Base-by-base conservation (phyloP, 306 rosid species). In the Cucurbita ficifolia region DNA sequence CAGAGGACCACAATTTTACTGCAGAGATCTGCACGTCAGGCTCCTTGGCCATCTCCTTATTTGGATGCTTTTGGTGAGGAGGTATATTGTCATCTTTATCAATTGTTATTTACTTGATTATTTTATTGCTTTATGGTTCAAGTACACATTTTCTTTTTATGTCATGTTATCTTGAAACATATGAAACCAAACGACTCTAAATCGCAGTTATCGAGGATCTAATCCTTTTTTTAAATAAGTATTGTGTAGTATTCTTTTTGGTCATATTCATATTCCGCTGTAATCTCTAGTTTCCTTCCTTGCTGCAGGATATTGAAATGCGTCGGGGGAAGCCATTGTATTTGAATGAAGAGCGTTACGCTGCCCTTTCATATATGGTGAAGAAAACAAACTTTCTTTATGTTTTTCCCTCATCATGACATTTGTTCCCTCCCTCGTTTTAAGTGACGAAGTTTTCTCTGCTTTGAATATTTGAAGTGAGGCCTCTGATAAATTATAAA, bases 11-110 rank as follows among this genome's bases (percentile, higher is more conserved):
- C 96, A 42, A 91, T 91, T 79, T 86, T 89, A 11, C 80, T 95
- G 48, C 99, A 85, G 82, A 84, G 99, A 82, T 85, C 96, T 39
- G 99, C 96, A 33, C 99, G 99, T 38, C 97, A 83, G 83, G 91
- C 99, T 75, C 96, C 90, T 18, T 95, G 99, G 99, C 96, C 92
- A 68, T 95, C 99, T 73, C 97, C 88, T 46, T 95, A 91, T 81
- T 84, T 95, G 87, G 99, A 95, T 84, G 84, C 84, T 77, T 95
- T 89, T 84, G 99, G 99, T 8, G 99, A 95, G 80, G 99, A 91
- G 96, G 99, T 91, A 84, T 80, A 75, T 70, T 59, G n/a, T 72
- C 72, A 50, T 58, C 36, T 29, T 52, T 62, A 63, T 74, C 24
- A 51, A 17, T 33, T 13, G 13, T 22, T 18, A 21, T 40, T 73